Evolutionary conservation across 2,329 filamentous ascomycete species (phyloP).

Genomic region (Chaetomium sp.): DNA sequence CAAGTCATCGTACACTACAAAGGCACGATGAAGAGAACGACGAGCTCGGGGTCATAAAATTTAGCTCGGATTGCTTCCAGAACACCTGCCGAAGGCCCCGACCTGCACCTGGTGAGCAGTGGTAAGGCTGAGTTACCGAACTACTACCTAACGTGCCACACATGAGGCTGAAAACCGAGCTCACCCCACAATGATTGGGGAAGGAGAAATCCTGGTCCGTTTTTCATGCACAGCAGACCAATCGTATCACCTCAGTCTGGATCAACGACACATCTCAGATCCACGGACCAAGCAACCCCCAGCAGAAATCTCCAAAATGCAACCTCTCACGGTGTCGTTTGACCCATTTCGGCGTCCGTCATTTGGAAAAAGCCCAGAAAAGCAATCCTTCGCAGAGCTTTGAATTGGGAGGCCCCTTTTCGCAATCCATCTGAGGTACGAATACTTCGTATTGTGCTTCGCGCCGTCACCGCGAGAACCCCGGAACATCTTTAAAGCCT

Average conservation of each 20-base stretch:
- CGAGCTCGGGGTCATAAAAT: no score
- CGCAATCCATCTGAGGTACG: no score
- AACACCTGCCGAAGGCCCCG: slow-evolving; percentile 16
- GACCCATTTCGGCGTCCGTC: neutral
- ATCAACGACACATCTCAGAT: neutral
- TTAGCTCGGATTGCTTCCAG: slow-evolving; percentile 14
- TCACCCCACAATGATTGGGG: neutral
- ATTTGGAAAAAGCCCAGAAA: neutral
- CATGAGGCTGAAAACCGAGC: slow-evolving; percentile 14
- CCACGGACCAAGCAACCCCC: neutral
- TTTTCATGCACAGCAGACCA: neutral
- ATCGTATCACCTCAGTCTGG: neutral
- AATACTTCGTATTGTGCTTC: no score
- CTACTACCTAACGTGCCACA: slow-evolving; percentile 6
- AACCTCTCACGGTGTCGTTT: neutral
- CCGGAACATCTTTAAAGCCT: no score
- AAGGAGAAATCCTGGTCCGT: neutral
- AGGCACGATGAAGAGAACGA: no score
- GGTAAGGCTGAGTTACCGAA: slow-evolving; percentile 20
- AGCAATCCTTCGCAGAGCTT: neutral
- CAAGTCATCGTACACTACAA: no score
- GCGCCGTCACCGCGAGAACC: no score
- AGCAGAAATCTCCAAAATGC: neutral
- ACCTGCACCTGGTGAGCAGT: slow-evolving; percentile 18
- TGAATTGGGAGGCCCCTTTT: no score